Conservation (phyloP, 2,329 filamentous ascomycete genomes). For the Endoconidiophora polonica region DNA sequence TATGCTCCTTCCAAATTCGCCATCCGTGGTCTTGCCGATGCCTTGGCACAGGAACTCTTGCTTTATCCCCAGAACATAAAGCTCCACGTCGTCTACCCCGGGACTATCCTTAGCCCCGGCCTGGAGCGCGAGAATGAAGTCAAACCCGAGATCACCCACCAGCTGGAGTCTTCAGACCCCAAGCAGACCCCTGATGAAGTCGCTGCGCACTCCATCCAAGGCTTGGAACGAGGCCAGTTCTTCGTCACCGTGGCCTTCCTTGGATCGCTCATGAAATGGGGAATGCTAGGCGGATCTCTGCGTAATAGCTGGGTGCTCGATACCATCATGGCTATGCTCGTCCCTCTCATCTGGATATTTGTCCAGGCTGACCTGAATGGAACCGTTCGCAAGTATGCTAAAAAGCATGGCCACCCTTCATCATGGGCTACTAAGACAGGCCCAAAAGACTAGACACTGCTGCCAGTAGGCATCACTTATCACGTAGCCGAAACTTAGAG, state of each 20-base stretch:
- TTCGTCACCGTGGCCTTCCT: conserved; percentile 61
- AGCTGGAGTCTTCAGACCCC: conserved; percentile 70
- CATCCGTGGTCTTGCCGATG: conserved; percentile 67
- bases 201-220: conserved; percentile 50
- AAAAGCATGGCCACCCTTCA: conserved; percentile 41
- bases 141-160: conserved; percentile 66
- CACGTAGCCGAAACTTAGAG: background rate
- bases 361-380: conserved; percentile 37
- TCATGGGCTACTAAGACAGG: conserved; percentile 22
- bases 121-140: conserved; percentile 56
- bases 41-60: conserved; percentile 65
- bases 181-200: conserved; percentile 64
- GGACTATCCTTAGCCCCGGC: conserved; percentile 64
- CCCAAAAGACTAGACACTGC: conserved; percentile 3
- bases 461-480: background rate
- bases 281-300: conserved; percentile 34
- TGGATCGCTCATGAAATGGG: conserved; percentile 53
- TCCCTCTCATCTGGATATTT: conserved; percentile 40
- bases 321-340: conserved; percentile 36
- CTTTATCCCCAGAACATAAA: conserved; percentile 73
- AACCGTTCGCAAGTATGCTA: conserved; percentile 39
- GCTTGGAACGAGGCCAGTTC: conserved; percentile 66
- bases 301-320: conserved; percentile 46
- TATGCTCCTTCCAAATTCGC: conserved; percentile 80
- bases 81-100: conserved; percentile 70